Base-by-base conservation (phyloP, 331 rosid species). In the Stylosanthes scabra region DNA sequence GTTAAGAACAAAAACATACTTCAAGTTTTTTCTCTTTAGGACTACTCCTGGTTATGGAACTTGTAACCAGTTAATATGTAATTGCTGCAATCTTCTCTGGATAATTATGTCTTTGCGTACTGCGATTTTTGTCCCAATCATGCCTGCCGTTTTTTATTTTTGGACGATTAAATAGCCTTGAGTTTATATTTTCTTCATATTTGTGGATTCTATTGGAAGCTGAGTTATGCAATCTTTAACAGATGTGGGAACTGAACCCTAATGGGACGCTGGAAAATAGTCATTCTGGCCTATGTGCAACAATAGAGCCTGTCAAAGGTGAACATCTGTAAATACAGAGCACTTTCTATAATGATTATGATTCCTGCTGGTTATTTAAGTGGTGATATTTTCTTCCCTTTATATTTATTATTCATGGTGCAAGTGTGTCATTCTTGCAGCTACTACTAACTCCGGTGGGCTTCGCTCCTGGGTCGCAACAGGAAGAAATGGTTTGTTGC, bases 391-490 rank as follows among this genome's bases (percentile, higher is more conserved):
- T 57, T 63, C 11, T 61, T 68, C n/a, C 28, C 20, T 34, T 62
- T 40, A 11, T 40, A 25, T 49, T 63, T 59, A 70, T 44, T 57
- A 39, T 40, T 70, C 62, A 78, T 71, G 74, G 75, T 11, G 51
- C 70, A 14, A 56, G 34, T 50, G 63, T 66, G 37, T 83, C 55
- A 11, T 77, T 81, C 46, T 57, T 78, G 90, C 90, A 90, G 97
- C 72, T 68, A 47, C 79, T 28, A 52, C 3, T 73, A 71, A 27
- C 68, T 37, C 81, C 11, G 71, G 56, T 9, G 99, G 96, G 54
- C 72, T 81, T 80, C 93, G 84, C 68, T 83, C 96, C 45, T 95
- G 99, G 97, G 74, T 88, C 44, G 99, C 99, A 9, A 87, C 92
- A 0, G 97, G 99, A 79, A 81, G 81, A 79, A 55, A 69, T 72